These are phyloP conservation scores for Fusarium sp. DNA, from an alignment of 2,329 filamentous ascomycete genomes.

Conservation along the genomic window DNA sequence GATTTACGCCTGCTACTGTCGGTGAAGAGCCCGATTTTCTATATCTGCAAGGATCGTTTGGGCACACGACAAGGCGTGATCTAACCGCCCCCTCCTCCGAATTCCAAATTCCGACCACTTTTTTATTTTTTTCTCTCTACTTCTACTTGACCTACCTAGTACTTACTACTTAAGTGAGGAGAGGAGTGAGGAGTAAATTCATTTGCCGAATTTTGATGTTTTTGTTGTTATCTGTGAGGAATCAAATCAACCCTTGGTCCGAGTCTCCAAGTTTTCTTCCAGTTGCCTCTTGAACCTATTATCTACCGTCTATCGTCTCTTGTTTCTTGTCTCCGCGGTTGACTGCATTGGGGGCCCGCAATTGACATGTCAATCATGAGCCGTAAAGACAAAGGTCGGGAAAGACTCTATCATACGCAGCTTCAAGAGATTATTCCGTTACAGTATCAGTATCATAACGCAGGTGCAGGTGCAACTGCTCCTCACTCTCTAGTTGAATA, in stretches of 20 bases:
- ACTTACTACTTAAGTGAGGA: constrained; percentile 5
- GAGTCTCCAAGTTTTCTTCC: constrained; percentile 9
- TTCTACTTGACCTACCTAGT: neutral
- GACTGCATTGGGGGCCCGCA: constrained; percentile 39
- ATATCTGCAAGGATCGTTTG: constrained; percentile 32
- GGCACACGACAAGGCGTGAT: constrained; percentile 40
- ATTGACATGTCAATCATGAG: constrained; percentile 44
- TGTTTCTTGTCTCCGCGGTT: constrained; percentile 38
- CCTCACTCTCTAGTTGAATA: constrained; percentile 3
- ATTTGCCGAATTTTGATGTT: constrained; percentile 6
- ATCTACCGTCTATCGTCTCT: neutral
- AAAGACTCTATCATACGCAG: constrained; percentile 38
- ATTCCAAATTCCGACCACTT: constrained; percentile 17
- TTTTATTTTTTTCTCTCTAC: constrained; percentile 9
- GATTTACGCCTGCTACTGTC: constrained; percentile 5
- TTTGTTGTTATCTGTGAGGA: constrained; percentile 16
- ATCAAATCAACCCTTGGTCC: neutral
- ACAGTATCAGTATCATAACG: constrained; percentile 13
- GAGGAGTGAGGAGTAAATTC: constrained; percentile 8
- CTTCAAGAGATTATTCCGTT: constrained; percentile 22
- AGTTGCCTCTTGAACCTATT: constrained; percentile 20
- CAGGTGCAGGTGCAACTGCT: constrained; percentile 36
- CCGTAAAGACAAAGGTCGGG: constrained; percentile 36
- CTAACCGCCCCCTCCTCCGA: constrained; percentile 30
- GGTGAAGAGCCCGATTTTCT: constrained; percentile 17